Evolutionary conservation across 139 green algal species (phyloP).

Genomic region (Micromonas commoda): DNA sequence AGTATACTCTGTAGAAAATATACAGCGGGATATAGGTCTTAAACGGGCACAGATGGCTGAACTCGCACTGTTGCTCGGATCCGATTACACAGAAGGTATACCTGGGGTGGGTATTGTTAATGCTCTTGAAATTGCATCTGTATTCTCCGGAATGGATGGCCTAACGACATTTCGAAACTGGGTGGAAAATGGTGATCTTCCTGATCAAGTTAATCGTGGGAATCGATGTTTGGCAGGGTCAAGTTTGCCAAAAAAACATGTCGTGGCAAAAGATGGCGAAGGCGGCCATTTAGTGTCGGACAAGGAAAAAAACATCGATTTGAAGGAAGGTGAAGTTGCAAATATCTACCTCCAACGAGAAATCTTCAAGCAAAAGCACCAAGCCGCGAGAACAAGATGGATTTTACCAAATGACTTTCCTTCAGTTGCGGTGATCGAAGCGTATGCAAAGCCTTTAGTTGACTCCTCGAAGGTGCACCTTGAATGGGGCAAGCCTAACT

Average conservation of each 20-base stretch:
- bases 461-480: constrained; percentile 27
- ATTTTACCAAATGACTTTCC: constrained; percentile 34
- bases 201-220: neutral
- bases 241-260: neutral
- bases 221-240: neutral
- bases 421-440: constrained; percentile 24
- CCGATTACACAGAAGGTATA: constrained; percentile 85
- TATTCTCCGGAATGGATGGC: constrained; percentile 54
- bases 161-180: constrained; percentile 34
- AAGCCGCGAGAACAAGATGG: constrained; percentile 34
- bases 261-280: neutral
- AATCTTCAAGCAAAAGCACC: constrained; percentile 18
- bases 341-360: neutral
- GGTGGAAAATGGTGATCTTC: neutral
- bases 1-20: constrained; percentile 72
- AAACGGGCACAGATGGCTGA: constrained; percentile 30
- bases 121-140: constrained; percentile 79
- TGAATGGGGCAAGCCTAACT: constrained; percentile 20
- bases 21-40: constrained; percentile 80
- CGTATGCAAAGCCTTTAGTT: constrained; percentile 33
- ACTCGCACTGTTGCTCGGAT: constrained; percentile 88
- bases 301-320: neutral
- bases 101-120: constrained; percentile 89
- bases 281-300: neutral
- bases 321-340: neutral